These are phyloP conservation scores for Pezicula rhizophila DNA, from an alignment of 2,329 filamentous ascomycete genomes.

Conservation along the genomic window DNA sequence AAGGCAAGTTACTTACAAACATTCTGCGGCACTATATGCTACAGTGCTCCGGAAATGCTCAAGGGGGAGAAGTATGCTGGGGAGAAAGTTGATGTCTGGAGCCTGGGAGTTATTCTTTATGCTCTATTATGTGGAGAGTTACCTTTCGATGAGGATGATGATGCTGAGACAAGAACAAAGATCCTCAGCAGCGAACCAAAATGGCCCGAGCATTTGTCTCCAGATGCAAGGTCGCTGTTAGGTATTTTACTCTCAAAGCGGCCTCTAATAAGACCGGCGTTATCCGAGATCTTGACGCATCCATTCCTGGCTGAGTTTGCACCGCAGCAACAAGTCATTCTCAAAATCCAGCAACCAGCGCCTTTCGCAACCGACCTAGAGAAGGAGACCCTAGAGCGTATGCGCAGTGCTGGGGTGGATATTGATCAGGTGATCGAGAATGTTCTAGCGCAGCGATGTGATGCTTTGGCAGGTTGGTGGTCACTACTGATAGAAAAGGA, in stretches of 20 bases:
- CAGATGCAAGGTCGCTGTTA: conserved; percentile 72
- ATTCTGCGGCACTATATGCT: conserved; percentile 96
- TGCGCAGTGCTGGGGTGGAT: conserved; percentile 89
- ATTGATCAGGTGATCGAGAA: conserved; percentile 94
- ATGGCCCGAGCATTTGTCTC: conserved; percentile 74
- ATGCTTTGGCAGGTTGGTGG: conserved; percentile 94
- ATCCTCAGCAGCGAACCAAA: conserved; percentile 83
- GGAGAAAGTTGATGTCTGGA: conserved; percentile 97
- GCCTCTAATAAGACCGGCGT: conserved; percentile 71
- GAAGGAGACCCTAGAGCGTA: conserved; percentile 84
- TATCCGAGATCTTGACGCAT: conserved; percentile 81
- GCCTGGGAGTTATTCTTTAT: conserved; percentile 78
- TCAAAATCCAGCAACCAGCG: conserved; percentile 72
- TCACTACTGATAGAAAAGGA: conserved; percentile 91
- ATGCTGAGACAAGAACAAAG: conserved; percentile 74
- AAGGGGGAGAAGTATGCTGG: conserved; percentile 97
- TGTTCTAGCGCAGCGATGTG: conserved; percentile 82
- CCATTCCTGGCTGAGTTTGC: conserved; percentile 85
- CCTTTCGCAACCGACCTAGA: conserved; percentile 83
- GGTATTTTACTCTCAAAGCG: conserved; percentile 82
- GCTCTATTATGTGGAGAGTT: conserved; percentile 78
- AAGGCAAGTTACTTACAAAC: conserved; percentile 93
- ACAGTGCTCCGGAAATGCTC: conserved; percentile 96
- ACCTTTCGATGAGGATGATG: conserved; percentile 94
- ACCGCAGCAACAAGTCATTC: conserved; percentile 79